phyloP scores from a whole-genome alignment of 2,329 filamentous ascomycete genomes.

The Aureobasidium subglaciale region DNA sequence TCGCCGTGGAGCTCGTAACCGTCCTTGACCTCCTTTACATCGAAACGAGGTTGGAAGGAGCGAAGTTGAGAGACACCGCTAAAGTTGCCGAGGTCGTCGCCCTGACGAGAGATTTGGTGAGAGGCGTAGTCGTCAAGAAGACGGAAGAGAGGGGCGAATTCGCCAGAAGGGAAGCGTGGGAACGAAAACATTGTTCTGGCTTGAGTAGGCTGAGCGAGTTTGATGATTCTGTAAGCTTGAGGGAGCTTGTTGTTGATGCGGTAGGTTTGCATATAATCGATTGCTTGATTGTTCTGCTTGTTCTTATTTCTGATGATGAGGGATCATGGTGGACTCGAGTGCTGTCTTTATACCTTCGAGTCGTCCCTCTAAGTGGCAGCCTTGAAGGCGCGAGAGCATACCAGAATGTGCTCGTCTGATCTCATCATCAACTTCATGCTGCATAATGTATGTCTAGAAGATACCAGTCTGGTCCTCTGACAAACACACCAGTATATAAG shows the following conservation, averaged over 20 bases:
- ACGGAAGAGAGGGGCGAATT: slow-evolving; percentile 38
- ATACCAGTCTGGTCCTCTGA: slow-evolving; percentile 7
- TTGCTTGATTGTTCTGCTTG: slow-evolving; percentile 16
- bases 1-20: slow-evolving; percentile 74
- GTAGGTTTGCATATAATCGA: slow-evolving; percentile 23
- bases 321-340: neutral
- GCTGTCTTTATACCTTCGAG: slow-evolving; percentile 11
- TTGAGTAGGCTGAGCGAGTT: slow-evolving; percentile 20
- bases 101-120: slow-evolving; percentile 26
- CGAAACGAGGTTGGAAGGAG: slow-evolving; percentile 69
- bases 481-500: slow-evolving; percentile 23
- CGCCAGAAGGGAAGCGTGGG: slow-evolving; percentile 29
- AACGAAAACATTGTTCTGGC: slow-evolving; percentile 29
- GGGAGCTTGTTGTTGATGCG: slow-evolving; percentile 24
- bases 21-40: slow-evolving; percentile 62
- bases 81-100: slow-evolving; percentile 10
- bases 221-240: slow-evolving; percentile 24
- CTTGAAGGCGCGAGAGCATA: neutral
- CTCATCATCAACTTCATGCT: neutral
- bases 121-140: slow-evolving; percentile 41
- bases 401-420: neutral
- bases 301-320: slow-evolving; percentile 23
- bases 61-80: slow-evolving; percentile 29
- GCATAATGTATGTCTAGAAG: slow-evolving; percentile 3
- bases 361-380: neutral